phyloP scores from a whole-genome alignment of 2,329 filamentous ascomycete genomes.

The Metarhizium rileyi region DNA sequence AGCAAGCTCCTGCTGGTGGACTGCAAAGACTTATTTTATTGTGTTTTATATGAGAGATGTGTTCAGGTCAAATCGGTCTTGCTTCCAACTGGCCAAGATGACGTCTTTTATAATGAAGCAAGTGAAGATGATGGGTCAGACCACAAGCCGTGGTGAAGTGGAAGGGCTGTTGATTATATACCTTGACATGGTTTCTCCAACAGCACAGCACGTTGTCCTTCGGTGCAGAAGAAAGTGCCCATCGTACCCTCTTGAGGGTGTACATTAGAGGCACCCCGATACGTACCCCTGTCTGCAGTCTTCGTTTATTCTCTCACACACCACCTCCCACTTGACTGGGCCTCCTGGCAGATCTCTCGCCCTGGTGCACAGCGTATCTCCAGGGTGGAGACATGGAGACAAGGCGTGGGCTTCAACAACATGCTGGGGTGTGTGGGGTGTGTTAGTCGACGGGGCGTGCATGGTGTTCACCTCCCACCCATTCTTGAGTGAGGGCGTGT shows the following conservation, averaged over 20 bases:
- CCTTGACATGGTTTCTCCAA: neutral
- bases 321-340: neutral
- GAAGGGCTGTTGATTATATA: constrained; percentile 7
- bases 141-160: neutral
- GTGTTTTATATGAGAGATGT: neutral
- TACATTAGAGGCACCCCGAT: neutral
- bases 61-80: neutral
- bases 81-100: neutral
- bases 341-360: neutral
- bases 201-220: neutral
- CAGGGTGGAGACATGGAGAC: constrained; percentile 2
- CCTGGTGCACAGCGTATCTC: neutral
- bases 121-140: neutral
- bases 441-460: neutral
- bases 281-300: neutral
- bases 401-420: neutral
- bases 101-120: neutral
- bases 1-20: neutral
- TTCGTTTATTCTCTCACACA: constrained; percentile 4
- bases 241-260: neutral
- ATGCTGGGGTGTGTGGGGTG: neutral
- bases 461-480: neutral
- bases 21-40: neutral
- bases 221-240: neutral
- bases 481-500: neutral